These are phyloP conservation scores for Puccinia coronata DNA, from an alignment of 1,284 basidiomycete species.

Conservation along the genomic window DNA sequence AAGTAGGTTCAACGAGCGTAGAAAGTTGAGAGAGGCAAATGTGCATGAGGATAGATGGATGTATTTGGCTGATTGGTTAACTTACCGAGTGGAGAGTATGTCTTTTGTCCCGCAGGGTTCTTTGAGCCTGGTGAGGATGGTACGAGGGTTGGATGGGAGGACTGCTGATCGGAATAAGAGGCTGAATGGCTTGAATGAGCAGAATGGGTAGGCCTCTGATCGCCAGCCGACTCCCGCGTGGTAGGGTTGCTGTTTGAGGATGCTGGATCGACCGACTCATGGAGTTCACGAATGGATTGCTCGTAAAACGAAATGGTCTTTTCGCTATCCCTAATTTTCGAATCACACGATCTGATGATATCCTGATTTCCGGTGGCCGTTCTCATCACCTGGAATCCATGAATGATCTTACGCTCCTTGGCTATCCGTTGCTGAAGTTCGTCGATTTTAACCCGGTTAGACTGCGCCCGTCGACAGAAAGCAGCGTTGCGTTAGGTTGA, in stretches of 20 bases:
- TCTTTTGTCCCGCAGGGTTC: conserved; percentile 51
- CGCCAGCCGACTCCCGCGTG: background rate
- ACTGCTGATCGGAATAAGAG: conserved; percentile 19
- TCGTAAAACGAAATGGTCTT: conserved; percentile 84
- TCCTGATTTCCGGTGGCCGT: conserved; percentile 83
- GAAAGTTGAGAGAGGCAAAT: background rate
- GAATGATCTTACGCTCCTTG: conserved; percentile 87
- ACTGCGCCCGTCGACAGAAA: conserved; percentile 51
- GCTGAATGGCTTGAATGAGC: conserved; percentile 20
- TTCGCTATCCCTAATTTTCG: conserved; percentile 84
- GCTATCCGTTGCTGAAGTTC: conserved; percentile 86
- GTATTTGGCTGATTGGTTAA: background rate
- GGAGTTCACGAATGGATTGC: conserved; percentile 77
- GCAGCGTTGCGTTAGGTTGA: background rate
- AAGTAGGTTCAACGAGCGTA: background rate
- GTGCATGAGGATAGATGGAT: background rate
- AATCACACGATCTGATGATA: conserved; percentile 71
- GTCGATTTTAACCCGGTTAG: conserved; percentile 79
- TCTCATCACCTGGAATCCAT: conserved; percentile 76
- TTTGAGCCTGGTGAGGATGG: conserved; percentile 38
- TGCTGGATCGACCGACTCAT: conserved; percentile 67
- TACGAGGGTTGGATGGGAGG: conserved; percentile 25
- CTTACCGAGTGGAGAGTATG: conserved; percentile 55
- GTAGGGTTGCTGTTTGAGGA: conserved; percentile 59
- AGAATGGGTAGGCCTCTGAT: conserved; percentile 14